phyloP scores from a whole-genome alignment of 768 basidiomycete species.

The Agrocybe pediades region DNA sequence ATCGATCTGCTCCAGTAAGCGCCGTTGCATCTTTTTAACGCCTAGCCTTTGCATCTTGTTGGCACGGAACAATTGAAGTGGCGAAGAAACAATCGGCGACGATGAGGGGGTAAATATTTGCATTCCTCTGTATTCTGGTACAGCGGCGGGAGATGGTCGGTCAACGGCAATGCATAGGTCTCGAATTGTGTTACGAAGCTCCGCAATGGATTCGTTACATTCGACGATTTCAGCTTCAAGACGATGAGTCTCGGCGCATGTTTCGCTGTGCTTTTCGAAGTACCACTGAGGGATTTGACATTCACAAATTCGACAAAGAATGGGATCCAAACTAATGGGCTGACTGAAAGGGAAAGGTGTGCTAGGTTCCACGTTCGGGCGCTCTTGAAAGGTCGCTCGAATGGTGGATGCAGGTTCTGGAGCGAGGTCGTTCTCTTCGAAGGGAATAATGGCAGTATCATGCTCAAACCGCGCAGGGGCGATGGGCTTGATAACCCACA shows the following conservation, averaged over 20 bases:
- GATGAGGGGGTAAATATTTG: slow-evolving; percentile 77
- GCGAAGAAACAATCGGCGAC: slow-evolving; percentile 71
- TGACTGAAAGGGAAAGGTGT: slow-evolving; percentile 77
- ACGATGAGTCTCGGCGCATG: slow-evolving; percentile 93
- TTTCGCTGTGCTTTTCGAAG: slow-evolving; percentile 99
- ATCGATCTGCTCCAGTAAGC: slow-evolving; percentile 82
- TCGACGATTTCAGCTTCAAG: slow-evolving; percentile 94
- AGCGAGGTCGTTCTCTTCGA: slow-evolving; percentile 52
- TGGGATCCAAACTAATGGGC: slow-evolving; percentile 78
- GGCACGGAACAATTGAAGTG: slow-evolving; percentile 75
- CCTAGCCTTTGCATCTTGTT: slow-evolving; percentile 79
- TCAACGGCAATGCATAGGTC: slow-evolving; percentile 77
- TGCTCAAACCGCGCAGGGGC: slow-evolving; percentile 70
- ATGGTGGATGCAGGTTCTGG: slow-evolving; percentile 42
- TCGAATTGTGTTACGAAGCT: slow-evolving; percentile 84
- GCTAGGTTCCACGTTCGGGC: slow-evolving; percentile 43
- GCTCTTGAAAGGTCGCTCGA: slow-evolving; percentile 36
- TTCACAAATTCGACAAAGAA: slow-evolving; percentile 98
- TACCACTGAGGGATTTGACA: slow-evolving; percentile 97
- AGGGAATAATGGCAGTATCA: slow-evolving; percentile 59
- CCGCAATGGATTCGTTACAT: slow-evolving; percentile 90
- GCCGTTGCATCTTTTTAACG: slow-evolving; percentile 80
- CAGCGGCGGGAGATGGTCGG: slow-evolving; percentile 62
- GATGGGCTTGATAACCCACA: slow-evolving; percentile 95
- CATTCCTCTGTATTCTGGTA: slow-evolving; percentile 86